Evolutionary conservation across 2,329 filamentous ascomycete species (phyloP).

Genomic region (Diaporthe destruens): DNA sequence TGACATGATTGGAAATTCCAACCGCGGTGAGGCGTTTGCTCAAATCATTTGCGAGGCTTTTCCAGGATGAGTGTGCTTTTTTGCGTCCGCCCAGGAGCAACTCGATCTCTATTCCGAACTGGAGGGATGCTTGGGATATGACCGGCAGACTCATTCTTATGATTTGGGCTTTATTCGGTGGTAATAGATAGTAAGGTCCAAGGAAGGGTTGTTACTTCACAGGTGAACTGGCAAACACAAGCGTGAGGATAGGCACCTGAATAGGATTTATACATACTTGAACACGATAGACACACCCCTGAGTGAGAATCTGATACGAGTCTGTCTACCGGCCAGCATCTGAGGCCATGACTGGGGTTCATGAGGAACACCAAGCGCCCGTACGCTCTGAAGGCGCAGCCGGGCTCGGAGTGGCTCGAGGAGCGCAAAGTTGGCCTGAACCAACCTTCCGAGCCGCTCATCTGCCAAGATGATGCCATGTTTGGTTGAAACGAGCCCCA

Average conservation of each 20-base stretch:
- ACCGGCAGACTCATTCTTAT: neutral
- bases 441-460: neutral
- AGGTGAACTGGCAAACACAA: neutral
- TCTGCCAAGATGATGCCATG: conserved; percentile 9
- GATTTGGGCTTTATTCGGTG: too few relatives aligned
- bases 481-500: neutral
- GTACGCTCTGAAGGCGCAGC: neutral
- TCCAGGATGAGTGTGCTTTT: conserved; percentile 51
- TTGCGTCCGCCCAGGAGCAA: conserved; percentile 52
- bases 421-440: neutral
- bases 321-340: neutral
- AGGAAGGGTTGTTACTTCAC: neutral
- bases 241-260: neutral
- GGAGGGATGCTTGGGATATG: conserved; percentile 38
- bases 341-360: neutral
- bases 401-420: neutral
- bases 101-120: conserved; percentile 56
- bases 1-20: conserved; percentile 52
- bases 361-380: neutral
- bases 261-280: neutral
- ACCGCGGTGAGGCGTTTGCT: conserved; percentile 49
- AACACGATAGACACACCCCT: neutral
- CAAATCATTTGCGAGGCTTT: conserved; percentile 52
- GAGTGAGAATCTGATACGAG: neutral
- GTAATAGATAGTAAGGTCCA: too few relatives aligned